phyloP scores from a whole-genome alignment of 371 early-diverging fungal species.

The Mucor mucedo region DNA sequence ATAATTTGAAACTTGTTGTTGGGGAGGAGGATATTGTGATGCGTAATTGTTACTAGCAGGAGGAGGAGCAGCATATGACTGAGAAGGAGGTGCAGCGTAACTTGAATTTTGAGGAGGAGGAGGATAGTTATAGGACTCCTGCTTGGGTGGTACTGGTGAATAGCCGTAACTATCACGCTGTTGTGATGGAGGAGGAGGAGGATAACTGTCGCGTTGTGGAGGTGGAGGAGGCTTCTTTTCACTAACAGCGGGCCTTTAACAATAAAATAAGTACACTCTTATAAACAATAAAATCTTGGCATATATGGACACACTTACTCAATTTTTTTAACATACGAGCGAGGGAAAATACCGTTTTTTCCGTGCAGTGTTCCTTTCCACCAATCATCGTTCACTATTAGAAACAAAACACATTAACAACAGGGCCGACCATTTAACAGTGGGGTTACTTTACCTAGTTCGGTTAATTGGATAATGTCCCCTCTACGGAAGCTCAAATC shows the following conservation, averaged over 20 bases:
- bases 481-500: conserved; percentile 41
- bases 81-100: conserved; percentile 35
- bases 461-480: conserved; percentile 33
- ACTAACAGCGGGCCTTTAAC: conserved; percentile 2
- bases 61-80: conserved; percentile 30
- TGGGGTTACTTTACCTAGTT: conserved; percentile 4
- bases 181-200: conserved; percentile 14
- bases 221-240: conserved; percentile 18
- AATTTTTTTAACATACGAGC: conserved; percentile 69
- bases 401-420: not conserved
- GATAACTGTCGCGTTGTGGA: not conserved
- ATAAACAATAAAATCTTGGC: too few species aligned
- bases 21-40: conserved; percentile 22
- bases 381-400: conserved; percentile 53
- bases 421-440: not conserved
- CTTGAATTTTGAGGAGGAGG: conserved; percentile 21
- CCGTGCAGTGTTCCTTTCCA: conserved; percentile 73
- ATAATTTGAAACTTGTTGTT: conserved; percentile 9
- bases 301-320: conserved; percentile 12
- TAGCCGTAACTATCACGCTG: conserved; percentile 18
- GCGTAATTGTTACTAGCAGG: conserved; percentile 14
- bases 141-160: conserved; percentile 18
- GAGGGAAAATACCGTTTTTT: conserved; percentile 79
- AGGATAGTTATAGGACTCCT: conserved; percentile 39
- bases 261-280: not conserved